A percentile compares a stretch with the other conserved stretches of the same genome.
phyloP scores from a whole-genome alignment of 2,329 filamentous ascomycete genomes.

The Aureobasidium sp. region DNA sequence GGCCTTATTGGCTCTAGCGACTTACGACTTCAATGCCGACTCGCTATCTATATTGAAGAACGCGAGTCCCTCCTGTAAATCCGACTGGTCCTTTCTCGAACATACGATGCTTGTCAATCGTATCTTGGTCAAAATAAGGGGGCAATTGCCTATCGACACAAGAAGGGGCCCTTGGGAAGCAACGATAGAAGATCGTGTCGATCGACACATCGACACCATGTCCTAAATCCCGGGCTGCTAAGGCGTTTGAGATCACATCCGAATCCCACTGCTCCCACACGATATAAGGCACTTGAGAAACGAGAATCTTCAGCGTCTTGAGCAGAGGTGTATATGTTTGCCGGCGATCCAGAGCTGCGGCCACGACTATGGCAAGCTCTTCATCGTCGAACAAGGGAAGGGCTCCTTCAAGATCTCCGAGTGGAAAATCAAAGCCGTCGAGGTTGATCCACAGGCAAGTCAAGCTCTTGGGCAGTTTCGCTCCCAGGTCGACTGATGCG shows the following conservation, averaged over 20 bases:
- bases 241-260: not conserved
- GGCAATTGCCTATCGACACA: not conserved
- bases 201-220: not conserved
- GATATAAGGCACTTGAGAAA: not conserved
- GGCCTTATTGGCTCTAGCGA: no score
- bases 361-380: not conserved
- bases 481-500: not conserved
- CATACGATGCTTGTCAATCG: not conserved
- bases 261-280: not conserved
- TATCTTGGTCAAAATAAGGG: not conserved
- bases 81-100: not conserved
- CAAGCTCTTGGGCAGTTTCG: not conserved
- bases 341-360: not conserved
- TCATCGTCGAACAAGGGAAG: not conserved
- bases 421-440: not conserved
- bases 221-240: not conserved
- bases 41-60: no score
- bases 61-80: not conserved
- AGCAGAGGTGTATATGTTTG: not conserved
- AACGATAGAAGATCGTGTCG: not conserved
- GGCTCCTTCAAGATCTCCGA: not conserved
- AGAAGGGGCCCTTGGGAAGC: not conserved
- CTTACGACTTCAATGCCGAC: no score
- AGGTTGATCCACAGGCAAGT: not conserved
- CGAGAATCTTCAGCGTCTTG: not conserved